Base-by-base conservation (phyloP, 2,329 filamentous ascomycete species). In the Venturia asperata region DNA sequence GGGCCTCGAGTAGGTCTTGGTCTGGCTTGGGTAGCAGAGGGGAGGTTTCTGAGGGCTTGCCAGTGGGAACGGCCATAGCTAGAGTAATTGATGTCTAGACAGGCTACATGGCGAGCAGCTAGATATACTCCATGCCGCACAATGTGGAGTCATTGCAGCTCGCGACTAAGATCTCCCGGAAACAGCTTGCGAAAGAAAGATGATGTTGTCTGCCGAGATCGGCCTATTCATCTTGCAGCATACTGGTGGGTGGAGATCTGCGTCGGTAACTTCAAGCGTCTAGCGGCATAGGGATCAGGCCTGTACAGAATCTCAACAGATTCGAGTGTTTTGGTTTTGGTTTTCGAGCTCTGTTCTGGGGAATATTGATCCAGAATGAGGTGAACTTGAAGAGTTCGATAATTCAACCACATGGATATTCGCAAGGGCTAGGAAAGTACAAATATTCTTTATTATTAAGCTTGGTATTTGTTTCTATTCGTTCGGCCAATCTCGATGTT, bases 11-110 rank as follows among this genome's bases (percentile, higher is more conserved):
- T 4, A n/a, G 52, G 19, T n/a, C 61, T 27, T 21, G 62, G 58
- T n/a, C 66, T 55, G 41, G 66, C 55, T 74, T 70, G 7, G 72
- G 72, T 45, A 82, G 75, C 65, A 82, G 73, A 60, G 80, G 79
- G 66, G 79, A 80, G 13, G 74, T 80, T 70, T 82, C 80, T 27
- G 74, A 68, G n/a, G 71, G 77, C 37, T 41, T 58, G 52, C 21
- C 30, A 13, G n/a, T 58, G 13, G 30, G 30, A 9, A 13, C 19
- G 0, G 27, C 52, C 52, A 58, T 58, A 9, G 27, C 52, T 58
- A n/a, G 52, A 58, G 15, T n/a, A 37, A 37, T 30, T 58, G 30
- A 37, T n/a, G 11, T 11, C 19, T 58, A 2, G 30, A 37, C 30
- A 2, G 30, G 30, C 1, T 34, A 11, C 52, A 58, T 37, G 30